Evolutionary conservation across 2,329 filamentous ascomycete species (phyloP), one percentile per base, ranked within the genome.

Genomic region (Cryphonectria japonica): DNA sequence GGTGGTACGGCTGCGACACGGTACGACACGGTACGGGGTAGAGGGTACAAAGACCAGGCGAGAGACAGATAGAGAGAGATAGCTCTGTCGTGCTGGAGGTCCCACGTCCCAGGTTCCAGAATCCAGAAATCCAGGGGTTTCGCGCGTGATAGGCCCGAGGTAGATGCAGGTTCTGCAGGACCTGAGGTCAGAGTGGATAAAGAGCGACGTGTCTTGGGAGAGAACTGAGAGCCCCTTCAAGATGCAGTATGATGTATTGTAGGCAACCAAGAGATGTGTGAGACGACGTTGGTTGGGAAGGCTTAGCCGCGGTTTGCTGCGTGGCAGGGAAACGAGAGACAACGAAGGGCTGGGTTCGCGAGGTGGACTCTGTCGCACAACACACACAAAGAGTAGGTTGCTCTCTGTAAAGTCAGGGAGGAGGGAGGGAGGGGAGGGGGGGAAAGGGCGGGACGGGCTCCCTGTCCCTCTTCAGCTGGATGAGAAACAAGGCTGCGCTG

Each of bases 191-290:
- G 61, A 52, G 65, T 70, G 57, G 69, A 66, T 61, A 69, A 43
- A 61, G 62, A 50, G 70, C 68, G 70, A 68, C 63, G 70, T 69
- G 70, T 72, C 66, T 67, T 67, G 71, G 65, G 43, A 68, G 59
- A 68, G 59, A 37, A 37, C 57, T 52, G 46, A 50, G 41, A 41
- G 11, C 41, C 60, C 29, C 43, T 26, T 59, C 34, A 59, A 32
- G 60, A 65, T 39, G 67, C 67, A 64, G 52, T 65, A 54, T 61
- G 37, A 64, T 70, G 64, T 62, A 68, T 39, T 39, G 37, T 39
- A 11, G 63, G 26, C 16, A 50, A 68, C 52, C 39, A 19, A 14
- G 26, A 13, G 26, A 26, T 26, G 26, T 9, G n/a, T 50, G 63
- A 66, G 63, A 37, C 43, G 54, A 39, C 11, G 46, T 54, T 52